phyloP scores from a whole-genome alignment of 2,329 filamentous ascomycete species.

The Aspergillus pseudotamarii region DNA sequence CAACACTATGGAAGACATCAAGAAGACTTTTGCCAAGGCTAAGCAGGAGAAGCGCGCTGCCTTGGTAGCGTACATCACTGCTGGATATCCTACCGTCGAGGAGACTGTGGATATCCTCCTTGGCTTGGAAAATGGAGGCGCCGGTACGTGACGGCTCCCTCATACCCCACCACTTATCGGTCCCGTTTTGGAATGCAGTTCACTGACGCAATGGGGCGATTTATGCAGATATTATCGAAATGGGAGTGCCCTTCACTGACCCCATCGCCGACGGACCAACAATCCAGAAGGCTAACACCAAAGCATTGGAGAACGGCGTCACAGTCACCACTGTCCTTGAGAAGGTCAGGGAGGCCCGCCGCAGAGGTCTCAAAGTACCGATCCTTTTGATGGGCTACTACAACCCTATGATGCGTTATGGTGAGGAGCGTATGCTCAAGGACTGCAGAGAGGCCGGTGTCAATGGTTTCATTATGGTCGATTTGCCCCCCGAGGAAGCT shows the following conservation, averaged over 20 bases:
- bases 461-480: conserved; percentile 96
- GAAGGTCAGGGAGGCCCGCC: conserved; percentile 80
- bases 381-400: conserved; percentile 98
- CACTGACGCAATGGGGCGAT: background rate
- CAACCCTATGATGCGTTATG: conserved; percentile 92
- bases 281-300: conserved; percentile 92
- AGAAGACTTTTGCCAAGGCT: conserved; percentile 59
- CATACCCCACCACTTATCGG: background rate
- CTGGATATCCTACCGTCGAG: conserved; percentile 82
- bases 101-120: conserved; percentile 83
- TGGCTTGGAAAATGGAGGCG: conserved; percentile 87
- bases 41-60: conserved; percentile 69
- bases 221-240: conserved; percentile 82
- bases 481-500: conserved; percentile 95
- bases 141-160: conserved; percentile 60
- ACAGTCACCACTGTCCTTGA: conserved; percentile 77
- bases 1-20: conserved; percentile 55
- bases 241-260: conserved; percentile 95
- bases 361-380: conserved; percentile 75
- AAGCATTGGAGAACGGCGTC: conserved; percentile 85
- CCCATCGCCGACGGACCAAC: conserved; percentile 97
- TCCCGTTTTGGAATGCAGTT: background rate
- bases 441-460: conserved; percentile 83
- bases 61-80: conserved; percentile 94
- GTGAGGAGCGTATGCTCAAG: conserved; percentile 82